Base-by-base conservation (phyloP, 2,329 filamentous ascomycete genomes). In the Trichoderma arundinaceum region DNA sequence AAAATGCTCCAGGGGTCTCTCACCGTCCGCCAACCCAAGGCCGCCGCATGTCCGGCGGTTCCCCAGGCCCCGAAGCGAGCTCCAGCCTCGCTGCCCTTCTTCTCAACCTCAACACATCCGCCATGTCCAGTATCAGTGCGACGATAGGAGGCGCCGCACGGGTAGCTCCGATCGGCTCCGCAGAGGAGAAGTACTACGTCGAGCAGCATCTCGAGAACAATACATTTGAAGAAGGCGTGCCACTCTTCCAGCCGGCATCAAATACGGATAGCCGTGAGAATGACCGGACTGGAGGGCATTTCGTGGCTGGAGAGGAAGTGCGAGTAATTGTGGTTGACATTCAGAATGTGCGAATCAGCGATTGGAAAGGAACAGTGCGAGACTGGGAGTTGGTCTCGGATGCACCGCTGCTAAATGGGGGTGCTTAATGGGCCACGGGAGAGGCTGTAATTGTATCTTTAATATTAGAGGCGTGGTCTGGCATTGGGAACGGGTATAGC, bases 361-460 rank as follows among this genome's bases (percentile, higher is more conserved):
- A 97, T 77, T 97, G 91, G 91, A 97, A 97, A 81, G 94, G 95
- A n/a, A 87, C 88, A 13, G 92, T 98, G 4, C 87, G 90, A 72
- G 94, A 98, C 75, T 98, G 82, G 80, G 83, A 83, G 1, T 73
- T 86, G 66, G 76, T 77, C 3, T 74, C 79, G n/a, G 74, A 75
- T 33, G 75, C 66, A 4, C 66, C 68, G 1, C 63, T 74, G 19
- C 72, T 83, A 10, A 85, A 85, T 64, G 83, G 83, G 5, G 69
- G 75, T 38, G 70, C 72, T 65, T 77, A 69, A 68, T 32, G 35
- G 39, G 39, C 19, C 17, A 15, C 8, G 7, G 28, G 22, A 22
- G 17, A 19, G 38, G 32, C 10, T 54, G 41, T 63, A 17, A 38
- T 38, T 53, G 28, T n/a, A 35, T 52, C 17, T 22, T 51, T 12